Conservation (phyloP, 208 protist genomes). For the Leishmania major region DNA sequence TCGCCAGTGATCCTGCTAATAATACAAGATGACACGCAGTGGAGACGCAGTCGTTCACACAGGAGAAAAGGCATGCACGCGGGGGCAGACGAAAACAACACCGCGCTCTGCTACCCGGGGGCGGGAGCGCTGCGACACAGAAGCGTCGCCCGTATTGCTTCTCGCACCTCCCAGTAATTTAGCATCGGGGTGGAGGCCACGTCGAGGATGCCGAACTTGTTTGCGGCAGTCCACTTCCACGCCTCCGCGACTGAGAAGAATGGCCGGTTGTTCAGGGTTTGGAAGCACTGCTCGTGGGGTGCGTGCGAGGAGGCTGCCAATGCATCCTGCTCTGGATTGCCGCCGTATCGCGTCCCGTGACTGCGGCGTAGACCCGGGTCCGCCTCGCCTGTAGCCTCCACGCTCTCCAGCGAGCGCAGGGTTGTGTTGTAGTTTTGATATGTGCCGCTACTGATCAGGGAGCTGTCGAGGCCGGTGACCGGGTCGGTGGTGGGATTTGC, state of each 20-base stretch:
- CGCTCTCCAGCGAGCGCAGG: slow-evolving; percentile 8
- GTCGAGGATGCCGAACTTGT: slow-evolving; percentile 31
- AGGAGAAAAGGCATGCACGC: neutral
- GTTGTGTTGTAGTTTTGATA: slow-evolving; percentile 9
- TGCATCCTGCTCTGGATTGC: slow-evolving; percentile 3
- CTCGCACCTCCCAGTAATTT: slow-evolving; percentile 72
- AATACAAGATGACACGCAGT: neutral
- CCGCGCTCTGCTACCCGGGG: slow-evolving; percentile 37
- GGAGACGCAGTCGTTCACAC: neutral
- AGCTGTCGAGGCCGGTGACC: slow-evolving; percentile 13
- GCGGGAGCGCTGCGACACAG: slow-evolving; percentile 64
- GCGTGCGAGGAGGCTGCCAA: neutral
- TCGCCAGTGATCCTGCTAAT: neutral
- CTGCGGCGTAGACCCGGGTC: neutral
- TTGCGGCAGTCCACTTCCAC: slow-evolving; percentile 21
- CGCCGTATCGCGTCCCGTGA: neutral
- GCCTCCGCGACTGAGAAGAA: slow-evolving; percentile 19
- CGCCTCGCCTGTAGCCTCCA: neutral
- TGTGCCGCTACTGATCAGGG: slow-evolving; percentile 5
- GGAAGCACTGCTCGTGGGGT: slow-evolving; percentile 2
- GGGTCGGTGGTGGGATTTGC: slow-evolving; percentile 5
- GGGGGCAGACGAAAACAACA: neutral
- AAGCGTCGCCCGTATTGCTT: slow-evolving; percentile 66
- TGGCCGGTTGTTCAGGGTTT: slow-evolving; percentile 33
- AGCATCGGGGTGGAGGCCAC: slow-evolving; percentile 28